Base-by-base conservation (phyloP, 2,329 filamentous ascomycete genomes). In the Exophiala sp. region DNA sequence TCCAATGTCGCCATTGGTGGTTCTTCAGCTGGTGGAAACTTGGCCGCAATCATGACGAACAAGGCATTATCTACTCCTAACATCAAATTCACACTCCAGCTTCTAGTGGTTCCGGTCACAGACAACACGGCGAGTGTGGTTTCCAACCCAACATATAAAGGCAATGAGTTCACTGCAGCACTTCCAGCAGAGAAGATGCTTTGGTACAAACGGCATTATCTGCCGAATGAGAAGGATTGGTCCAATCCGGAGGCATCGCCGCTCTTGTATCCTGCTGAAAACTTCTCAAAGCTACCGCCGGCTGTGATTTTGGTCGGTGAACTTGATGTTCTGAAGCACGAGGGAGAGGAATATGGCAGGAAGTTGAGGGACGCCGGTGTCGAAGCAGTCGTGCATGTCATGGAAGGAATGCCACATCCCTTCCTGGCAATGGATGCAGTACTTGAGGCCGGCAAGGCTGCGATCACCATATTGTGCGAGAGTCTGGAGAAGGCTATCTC, bases 371-470 rank as follows among this genome's bases (percentile, higher is more conserved):
- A 68, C 2, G 74, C 74, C 1, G 79, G 79, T 1, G 77, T 80
- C 1, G 44, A 62, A 12, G 75, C 74, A 3, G 71, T 79, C 42
- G 63, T 81, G 32, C 72, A 78, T 54, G 66, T 79, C 16, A 77
- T 80, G 74, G 71, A 75, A 60, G 78, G 79, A 0, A 78, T 80
- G 73, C 79, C 79, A 3, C 80, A 83, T 69, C 78, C 79, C 0
- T 83, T 83, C 63, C 69, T 82, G 49, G 79, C 78, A 1, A 82
- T 83, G 79, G 79, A 83, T 63, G 78, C 70, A 1, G 79, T 72
- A 2, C 64, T 83, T 46, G 72, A 78, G 52, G 78, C 77, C 50
- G 80, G 78, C 0, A 73, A 67, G 58, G 67, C 73, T 50, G 77
- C 79, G 0, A 81, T 83, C 53, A 78, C 73, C 0, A 58, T 74